These are phyloP conservation scores for Viola pubescens DNA, from an alignment of 441 rosid species.

Conservation along the genomic window DNA sequence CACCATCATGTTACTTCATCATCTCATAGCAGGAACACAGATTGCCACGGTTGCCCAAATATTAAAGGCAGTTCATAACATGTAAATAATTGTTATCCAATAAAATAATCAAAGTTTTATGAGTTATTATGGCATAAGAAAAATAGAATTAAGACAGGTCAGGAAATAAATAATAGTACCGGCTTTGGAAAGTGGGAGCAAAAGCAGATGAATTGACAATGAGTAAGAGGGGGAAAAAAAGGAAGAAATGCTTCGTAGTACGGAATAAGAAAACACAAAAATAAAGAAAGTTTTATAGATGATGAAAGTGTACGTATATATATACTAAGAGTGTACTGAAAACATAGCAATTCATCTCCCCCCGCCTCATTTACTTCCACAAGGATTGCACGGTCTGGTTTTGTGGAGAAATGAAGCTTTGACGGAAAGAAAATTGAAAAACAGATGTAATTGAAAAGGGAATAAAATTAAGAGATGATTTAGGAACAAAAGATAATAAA, in stretches of 20 bases:
- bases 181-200: not conserved
- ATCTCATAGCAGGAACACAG: too few relatives aligned
- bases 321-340: not conserved
- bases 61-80: too few relatives aligned
- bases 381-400: too few relatives aligned
- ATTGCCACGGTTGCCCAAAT: too few relatives aligned
- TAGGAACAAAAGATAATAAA: too few relatives aligned
- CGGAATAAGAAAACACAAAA: not conserved
- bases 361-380: too few relatives aligned
- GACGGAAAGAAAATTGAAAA: not conserved
- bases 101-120: too few relatives aligned
- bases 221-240: not conserved
- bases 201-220: not conserved
- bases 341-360: too few relatives aligned
- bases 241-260: not conserved
- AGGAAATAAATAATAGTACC: not conserved
- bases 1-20: too few relatives aligned
- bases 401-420: too few relatives aligned
- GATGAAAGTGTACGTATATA: not conserved
- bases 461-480: not conserved
- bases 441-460: too few relatives aligned
- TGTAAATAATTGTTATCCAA: too few relatives aligned
- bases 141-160: not conserved
- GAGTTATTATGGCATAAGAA: not conserved
- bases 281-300: not conserved